Evolutionary conservation across 2,329 filamentous ascomycete genomes (phyloP).

Genomic region (Pezicula radicicola): DNA sequence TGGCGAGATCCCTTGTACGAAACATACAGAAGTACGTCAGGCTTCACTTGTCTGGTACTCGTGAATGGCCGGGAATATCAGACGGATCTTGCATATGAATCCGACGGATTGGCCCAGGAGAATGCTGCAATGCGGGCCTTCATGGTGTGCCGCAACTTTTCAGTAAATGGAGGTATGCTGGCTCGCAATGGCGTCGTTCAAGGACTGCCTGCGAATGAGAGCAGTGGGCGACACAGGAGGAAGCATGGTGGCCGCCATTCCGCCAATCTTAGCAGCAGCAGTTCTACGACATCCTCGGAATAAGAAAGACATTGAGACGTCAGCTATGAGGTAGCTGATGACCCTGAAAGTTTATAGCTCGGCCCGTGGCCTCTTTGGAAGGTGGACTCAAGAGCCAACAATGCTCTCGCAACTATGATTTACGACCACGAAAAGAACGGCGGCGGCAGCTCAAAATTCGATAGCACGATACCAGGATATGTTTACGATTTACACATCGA

Average conservation of each 20-base stretch:
- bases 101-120: slow-evolving; percentile 80
- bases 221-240: slow-evolving; percentile 25
- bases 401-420: slow-evolving; percentile 5
- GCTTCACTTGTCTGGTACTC: slow-evolving; percentile 85
- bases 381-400: slow-evolving; percentile 9
- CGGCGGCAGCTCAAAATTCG: slow-evolving; percentile 17
- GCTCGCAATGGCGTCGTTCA: slow-evolving; percentile 67
- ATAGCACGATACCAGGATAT: slow-evolving; percentile 7
- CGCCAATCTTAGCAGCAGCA: slow-evolving; percentile 31
- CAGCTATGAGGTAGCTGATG: slow-evolving; percentile 24
- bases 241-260: slow-evolving; percentile 26
- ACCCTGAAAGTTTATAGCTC: slow-evolving; percentile 11
- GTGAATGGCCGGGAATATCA: slow-evolving; percentile 97
- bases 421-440: slow-evolving; percentile 16
- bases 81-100: slow-evolving; percentile 81
- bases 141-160: slow-evolving; percentile 97
- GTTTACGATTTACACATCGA: slow-evolving; percentile 12
- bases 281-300: slow-evolving; percentile 29
- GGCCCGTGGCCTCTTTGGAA: slow-evolving; percentile 8
- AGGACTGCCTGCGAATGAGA: slow-evolving; percentile 51
- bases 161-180: slow-evolving; percentile 91
- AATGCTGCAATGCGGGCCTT: slow-evolving; percentile 95
- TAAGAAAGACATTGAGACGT: slow-evolving; percentile 19
- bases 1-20: slow-evolving; percentile 92
- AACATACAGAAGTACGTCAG: slow-evolving; percentile 68